Evolutionary conservation across 176 grass and related monocot species (phyloP), one percentile per base, ranked within the genome.

Genomic region (Zoysia pacifica): DNA sequence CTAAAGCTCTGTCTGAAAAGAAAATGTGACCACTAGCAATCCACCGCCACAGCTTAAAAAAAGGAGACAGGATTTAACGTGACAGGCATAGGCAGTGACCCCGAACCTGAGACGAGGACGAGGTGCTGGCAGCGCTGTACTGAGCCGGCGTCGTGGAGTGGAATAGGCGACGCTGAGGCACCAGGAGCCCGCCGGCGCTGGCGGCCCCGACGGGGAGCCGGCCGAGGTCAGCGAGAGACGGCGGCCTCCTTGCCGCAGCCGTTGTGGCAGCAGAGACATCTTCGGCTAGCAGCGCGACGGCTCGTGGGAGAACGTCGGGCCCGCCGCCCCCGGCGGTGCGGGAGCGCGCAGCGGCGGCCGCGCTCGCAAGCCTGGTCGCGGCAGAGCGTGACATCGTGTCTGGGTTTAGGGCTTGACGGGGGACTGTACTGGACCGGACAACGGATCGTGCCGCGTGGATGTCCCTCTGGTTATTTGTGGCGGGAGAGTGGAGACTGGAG

Each of bases 71-170:
- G 59, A 4, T 43, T 2, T 35, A 83, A 65, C 16, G 6, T 2
- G 52, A 54, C 3, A 12, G 61, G 37, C 18, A 44, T 46, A 66
- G 67, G 0, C 15, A 58, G 65, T 3, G 37, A 70, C 11, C 36
- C 49, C 70, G 53, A 70, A 86, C 90, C 80, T 88, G 85, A 47
- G 91, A 84, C 3, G 84, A 86, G 41, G 86, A 81, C 2, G 87
- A 80, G 67, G 80, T 53, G 14, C 63, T 48, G 1, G 54, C 54
- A 50, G 62, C 28, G 79, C 82, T 85, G 79, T 80, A 73, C 39
- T 48, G 82, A 68, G 75, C 37, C 28, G 79, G 75, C n/a, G 71
- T 9, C 4, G 87, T 84, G 19, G 75, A 85, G 51, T 85, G 91
- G 82, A 90, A 88, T 43, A 79, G 59, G 12, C 91, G 79, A 50